Base-by-base conservation (phyloP, 208 protist genomes). In the Leishmania tarentolae region DNA sequence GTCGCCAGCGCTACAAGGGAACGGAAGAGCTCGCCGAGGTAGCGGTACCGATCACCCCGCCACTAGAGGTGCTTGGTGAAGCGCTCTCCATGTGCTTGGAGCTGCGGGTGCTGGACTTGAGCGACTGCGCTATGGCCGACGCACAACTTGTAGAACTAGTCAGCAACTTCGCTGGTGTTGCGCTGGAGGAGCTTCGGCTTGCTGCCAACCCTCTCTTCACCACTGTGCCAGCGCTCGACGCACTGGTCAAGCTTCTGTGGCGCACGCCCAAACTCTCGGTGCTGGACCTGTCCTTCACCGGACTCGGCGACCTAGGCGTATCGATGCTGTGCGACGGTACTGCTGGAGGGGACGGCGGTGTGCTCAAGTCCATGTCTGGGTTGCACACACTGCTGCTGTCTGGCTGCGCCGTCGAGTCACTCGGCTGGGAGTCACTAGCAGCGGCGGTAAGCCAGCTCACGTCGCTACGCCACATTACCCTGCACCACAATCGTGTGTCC, bases 211-310 rank as follows among this genome's bases (percentile, higher is more conserved):
- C 91, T 0, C 80, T 95, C 21, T 95, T 96, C 84, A 66, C 66
- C 31, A 77, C 66, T 21, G 76, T 80, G 44, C 79, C 63, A 13
- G 83, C 83, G 47, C 63, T 95, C 2, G 91, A 93, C 35, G 70
- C 68, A n/a, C 88, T 96, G 46, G 83, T 83, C 19, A 44, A 42
- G 31, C 69, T 94, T 56, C 87, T 96, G 31, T 69, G 77, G 74
- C 66, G 68, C 44, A 78, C 85, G 15, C 24, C 83, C 40, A 42
- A 28, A 21, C 79, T 96, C 68, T 56, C 75, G 28, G 47, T 56
- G 73, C 82, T 96, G 13, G 91, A 96, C 76, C 82, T 95, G n/a
- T 88, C 90, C 47, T 95, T 88, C 74, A 94, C 90, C 7, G 90
- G 73, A 7, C 78, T 96, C 9, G 93, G 89, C n/a, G 90, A 91